phyloP scores from a whole-genome alignment of 1,139 yeast genomes.

The Pichia sp. region DNA sequence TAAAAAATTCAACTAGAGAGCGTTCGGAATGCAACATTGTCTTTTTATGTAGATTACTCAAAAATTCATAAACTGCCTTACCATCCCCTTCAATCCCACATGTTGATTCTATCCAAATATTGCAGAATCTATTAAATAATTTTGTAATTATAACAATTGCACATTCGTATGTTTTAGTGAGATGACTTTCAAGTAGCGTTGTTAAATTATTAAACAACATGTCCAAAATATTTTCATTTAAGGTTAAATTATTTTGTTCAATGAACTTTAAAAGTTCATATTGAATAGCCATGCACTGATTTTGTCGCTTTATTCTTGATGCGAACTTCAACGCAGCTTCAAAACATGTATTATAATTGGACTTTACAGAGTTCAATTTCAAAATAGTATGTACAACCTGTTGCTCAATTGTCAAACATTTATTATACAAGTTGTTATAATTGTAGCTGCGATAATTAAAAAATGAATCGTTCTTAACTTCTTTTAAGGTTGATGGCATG shows the following conservation, averaged over 20 bases:
- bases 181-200: constrained; percentile 12
- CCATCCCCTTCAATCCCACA: constrained; percentile 15
- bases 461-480: background rate
- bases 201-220: constrained; percentile 6
- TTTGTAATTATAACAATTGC: constrained; percentile 10
- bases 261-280: constrained; percentile 7
- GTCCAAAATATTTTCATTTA: constrained; percentile 4
- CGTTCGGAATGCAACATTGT: constrained; percentile 16
- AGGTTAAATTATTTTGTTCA: background rate
- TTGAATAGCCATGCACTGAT: constrained; percentile 9
- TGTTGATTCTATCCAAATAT: constrained; percentile 8
- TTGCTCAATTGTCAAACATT: constrained; percentile 2
- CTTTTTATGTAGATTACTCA: constrained; percentile 8
- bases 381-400: background rate
- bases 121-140: constrained; percentile 4
- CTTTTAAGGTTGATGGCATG: constrained; percentile 2
- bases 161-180: constrained; percentile 18
- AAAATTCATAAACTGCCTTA: constrained; percentile 11
- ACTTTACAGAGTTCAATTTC: background rate
- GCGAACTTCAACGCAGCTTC: constrained; percentile 2
- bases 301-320: constrained; percentile 5
- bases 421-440: background rate
- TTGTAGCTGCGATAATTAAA: constrained; percentile 8
- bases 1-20: constrained; percentile 11
- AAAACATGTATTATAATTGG: background rate